phyloP scores from a whole-genome alignment of 768 basidiomycete genomes.

The Russula vinacea region DNA sequence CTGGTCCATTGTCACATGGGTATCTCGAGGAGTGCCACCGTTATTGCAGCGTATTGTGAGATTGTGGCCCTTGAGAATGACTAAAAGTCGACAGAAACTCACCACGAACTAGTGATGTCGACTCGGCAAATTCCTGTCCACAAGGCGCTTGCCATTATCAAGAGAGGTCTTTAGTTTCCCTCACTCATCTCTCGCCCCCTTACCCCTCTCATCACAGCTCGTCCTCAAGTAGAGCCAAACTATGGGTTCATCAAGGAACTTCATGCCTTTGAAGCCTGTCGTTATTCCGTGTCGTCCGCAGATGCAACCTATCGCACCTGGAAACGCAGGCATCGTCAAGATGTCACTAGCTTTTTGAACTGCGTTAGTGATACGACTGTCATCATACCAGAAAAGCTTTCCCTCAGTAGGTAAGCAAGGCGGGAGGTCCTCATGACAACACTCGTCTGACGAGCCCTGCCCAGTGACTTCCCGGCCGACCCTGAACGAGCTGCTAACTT shows the following conservation, averaged over 20 bases:
- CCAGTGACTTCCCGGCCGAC: slow-evolving; percentile 57
- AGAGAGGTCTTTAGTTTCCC: slow-evolving; percentile 39
- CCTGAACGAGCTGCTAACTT: slow-evolving; percentile 48
- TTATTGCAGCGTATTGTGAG: slow-evolving; percentile 76
- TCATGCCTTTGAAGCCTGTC: slow-evolving; percentile 50
- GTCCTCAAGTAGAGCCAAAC: slow-evolving; percentile 42
- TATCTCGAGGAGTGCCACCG: slow-evolving; percentile 64
- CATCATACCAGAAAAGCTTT: slow-evolving; percentile 49
- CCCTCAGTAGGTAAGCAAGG: slow-evolving; percentile 47
- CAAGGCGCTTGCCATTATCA: slow-evolving; percentile 29
- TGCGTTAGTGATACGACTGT: slow-evolving; percentile 50
- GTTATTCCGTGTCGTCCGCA: slow-evolving; percentile 43
- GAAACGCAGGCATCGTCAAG: slow-evolving; percentile 53
- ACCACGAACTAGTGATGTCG: slow-evolving; percentile 27
- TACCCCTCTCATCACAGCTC: slow-evolving; percentile 33
- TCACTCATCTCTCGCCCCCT: slow-evolving; percentile 22
- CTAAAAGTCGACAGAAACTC: background rate
- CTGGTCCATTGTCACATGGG: slow-evolving; percentile 76
- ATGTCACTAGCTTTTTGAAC: slow-evolving; percentile 52
- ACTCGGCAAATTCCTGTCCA: slow-evolving; percentile 16
- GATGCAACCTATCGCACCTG: slow-evolving; percentile 53
- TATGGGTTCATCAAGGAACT: slow-evolving; percentile 59
- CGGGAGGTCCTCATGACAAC: background rate
- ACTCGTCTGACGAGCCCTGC: slow-evolving; percentile 2
- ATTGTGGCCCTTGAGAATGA: background rate